Base-by-base conservation (phyloP, 805 yeast species). In the Candida krabiensis region DNA sequence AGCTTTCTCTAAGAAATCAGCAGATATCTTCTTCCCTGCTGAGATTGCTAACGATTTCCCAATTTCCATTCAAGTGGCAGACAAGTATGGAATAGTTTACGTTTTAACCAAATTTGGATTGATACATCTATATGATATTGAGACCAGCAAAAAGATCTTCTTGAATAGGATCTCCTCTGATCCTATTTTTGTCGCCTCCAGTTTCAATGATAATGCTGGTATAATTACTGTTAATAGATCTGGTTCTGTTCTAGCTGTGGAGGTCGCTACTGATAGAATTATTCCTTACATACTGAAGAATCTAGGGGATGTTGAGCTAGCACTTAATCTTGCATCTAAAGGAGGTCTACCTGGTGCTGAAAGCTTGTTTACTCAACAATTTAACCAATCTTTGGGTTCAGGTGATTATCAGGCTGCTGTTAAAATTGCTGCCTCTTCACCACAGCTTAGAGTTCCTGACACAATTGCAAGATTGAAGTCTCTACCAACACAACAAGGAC, bases 301-400 rank as follows among this genome's bases (percentile, higher is more conserved):
- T 61, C 74, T 93, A 46, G 81, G 91, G 37, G 91, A 93, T 59
- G 88, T 91, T 22, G 75, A 83, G 16, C 72, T 93, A 55, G 99
- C 97, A 3, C 71, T 93, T 44, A 73, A 88, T 9, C 77, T 93
- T 48, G 95, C 98, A 19, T 79, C 96, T 3, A 85, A 98, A 64
- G 97, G 96, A 58, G 96, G 96, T 2, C 78, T 93, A 56, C 93
- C 96, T 29, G 99, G 99, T 50, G 99, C 98, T 33, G 99, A 93
- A 62, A 82, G 80, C 55, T 73, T 93, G 47, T 90, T 93, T 66
- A 69, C 75, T 43, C 96, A 89, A 66, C 98, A 91, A 67, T 93
- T 93, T 69, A 95, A 89, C 57, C 80, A 81, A 61, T 75, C 83
- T 54, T 73, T 93, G 55, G 77, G 79, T 49, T 80, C 80, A 52